A percentile compares a stretch with the other conserved stretches of the same genome.
These are phyloP conservation scores for Escallonia herrerae DNA, from an alignment of 129 eudicot species.

Conservation along the genomic window DNA sequence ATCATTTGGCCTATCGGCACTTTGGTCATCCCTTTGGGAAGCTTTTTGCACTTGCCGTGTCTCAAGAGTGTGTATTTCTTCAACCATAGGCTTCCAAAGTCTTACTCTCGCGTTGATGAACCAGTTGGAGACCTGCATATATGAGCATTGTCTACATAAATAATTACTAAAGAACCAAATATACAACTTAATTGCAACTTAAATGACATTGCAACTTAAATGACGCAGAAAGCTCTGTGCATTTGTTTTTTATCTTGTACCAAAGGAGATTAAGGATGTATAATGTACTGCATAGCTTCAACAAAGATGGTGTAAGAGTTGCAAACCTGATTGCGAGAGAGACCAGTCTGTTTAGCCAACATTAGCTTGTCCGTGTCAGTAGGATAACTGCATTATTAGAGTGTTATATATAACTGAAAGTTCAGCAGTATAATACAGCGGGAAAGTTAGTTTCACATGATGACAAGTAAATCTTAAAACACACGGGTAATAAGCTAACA, in stretches of 20 bases:
- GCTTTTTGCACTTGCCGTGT: constrained; percentile 32
- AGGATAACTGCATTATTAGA: constrained; percentile 47
- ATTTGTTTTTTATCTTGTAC: too few species aligned
- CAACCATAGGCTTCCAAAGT: constrained; percentile 87
- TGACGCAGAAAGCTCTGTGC: too few species aligned
- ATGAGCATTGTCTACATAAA: too few species aligned
- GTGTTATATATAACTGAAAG: too few species aligned
- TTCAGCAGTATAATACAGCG: too few species aligned
- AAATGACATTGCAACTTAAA: too few species aligned
- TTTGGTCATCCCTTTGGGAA: constrained; percentile 26
- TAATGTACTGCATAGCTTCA: background rate
- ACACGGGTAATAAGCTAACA: background rate
- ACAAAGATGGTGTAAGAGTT: background rate
- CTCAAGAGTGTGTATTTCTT: constrained; percentile 71
- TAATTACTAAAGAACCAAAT: too few species aligned
- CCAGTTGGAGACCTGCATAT: constrained; percentile 68
- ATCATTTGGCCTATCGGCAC: constrained; percentile 9
- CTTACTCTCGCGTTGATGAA: constrained; percentile 72
- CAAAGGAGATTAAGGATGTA: too few species aligned
- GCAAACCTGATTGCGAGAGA: constrained; percentile 68
- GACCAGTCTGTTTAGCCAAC: constrained; percentile 73
- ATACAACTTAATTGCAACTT: too few species aligned
- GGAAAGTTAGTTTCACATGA: background rate
- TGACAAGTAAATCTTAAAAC: background rate
- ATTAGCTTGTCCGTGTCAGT: constrained; percentile 65